Base-by-base conservation (phyloP, 495 filamentous ascomycete genomes). In the Xylaria palmicola region DNA sequence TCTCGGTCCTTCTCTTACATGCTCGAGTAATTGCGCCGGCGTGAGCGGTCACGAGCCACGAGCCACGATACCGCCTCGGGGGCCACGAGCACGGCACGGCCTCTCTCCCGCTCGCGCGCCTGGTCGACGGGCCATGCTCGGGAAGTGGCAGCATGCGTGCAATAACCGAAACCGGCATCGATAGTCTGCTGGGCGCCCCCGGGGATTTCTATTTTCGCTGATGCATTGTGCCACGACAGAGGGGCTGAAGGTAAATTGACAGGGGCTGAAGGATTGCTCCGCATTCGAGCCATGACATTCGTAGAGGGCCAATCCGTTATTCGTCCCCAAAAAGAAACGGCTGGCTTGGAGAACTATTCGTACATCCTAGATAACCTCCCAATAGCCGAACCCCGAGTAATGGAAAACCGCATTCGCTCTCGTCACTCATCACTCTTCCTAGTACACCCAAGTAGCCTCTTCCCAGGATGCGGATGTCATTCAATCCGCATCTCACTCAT, bases 11-110 rank as follows among this genome's bases (percentile, higher is more conserved):
- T 27, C 39, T 56, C n/a, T 56, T 27, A 44, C 26, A 56, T 44
- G 37, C 39, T 44, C 53, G n/a, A n/a, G n/a, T n/a, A 56, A 56
- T 56, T 43, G 53, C 37, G 53, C 53, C 53, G 53, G 39, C 26
- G n/a, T 44, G 15, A 10, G 44, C 8, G 53, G 53, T 56, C 53
- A 56, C n/a, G n/a, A n/a, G n/a, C n/a, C n/a, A n/a, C n/a, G n/a
- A n/a, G n/a, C n/a, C n/a, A n/a, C 53, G 53, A 56, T 43, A 34
- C 53, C 39, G 15, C 50, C 39, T 55, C 10, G 12, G 49, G 9
- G n/a, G n/a, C n/a, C n/a, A n/a, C n/a, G n/a, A n/a, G n/a, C n/a
- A n/a, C n/a, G n/a, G n/a, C n/a, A n/a, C n/a, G n/a, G n/a, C n/a
- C n/a, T n/a, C n/a, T n/a, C n/a, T n/a, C n/a, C n/a, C n/a, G n/a